phyloP scores from a whole-genome alignment of 495 filamentous ascomycete species.

The Margaritispora aquatica region DNA sequence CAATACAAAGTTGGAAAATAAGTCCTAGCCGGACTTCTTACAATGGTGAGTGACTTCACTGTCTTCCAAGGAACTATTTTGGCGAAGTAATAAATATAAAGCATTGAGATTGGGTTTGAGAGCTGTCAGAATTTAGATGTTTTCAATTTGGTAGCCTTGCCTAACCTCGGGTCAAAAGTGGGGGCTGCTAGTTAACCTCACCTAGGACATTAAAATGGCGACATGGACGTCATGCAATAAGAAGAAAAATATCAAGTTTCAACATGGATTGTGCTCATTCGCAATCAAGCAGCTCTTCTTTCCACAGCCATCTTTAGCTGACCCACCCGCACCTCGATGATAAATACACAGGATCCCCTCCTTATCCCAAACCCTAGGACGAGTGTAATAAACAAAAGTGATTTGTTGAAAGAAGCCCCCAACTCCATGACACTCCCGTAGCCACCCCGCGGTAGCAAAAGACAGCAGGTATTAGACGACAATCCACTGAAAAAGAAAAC shows the following conservation, averaged over 20 bases:
- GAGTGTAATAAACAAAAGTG: conserved; percentile 20
- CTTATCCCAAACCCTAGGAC: conserved; percentile 7
- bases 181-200: no score
- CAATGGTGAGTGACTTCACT: no score
- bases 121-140: no score
- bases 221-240: no score
- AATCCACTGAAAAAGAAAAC: conserved; percentile 16
- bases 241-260: not conserved
- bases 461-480: conserved; percentile 22
- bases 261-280: conserved; percentile 19
- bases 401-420: conserved; percentile 19
- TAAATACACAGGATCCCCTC: conserved; percentile 26
- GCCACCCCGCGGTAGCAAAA: conserved; percentile 15
- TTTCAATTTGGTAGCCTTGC: no score
- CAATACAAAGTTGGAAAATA: no score
- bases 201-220: no score
- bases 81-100: no score
- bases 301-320: not conserved
- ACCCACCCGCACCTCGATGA: conserved; percentile 16
- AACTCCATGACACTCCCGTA: conserved; percentile 20
- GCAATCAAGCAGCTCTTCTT: conserved; percentile 16
- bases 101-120: no score
- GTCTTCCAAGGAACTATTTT: no score
- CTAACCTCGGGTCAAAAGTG: not conserved
- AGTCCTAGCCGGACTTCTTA: no score